Evolutionary conservation across 768 basidiomycete genomes (phyloP), one percentile per base, ranked within the genome.

Genomic region (Psilocybe tampanensis): DNA sequence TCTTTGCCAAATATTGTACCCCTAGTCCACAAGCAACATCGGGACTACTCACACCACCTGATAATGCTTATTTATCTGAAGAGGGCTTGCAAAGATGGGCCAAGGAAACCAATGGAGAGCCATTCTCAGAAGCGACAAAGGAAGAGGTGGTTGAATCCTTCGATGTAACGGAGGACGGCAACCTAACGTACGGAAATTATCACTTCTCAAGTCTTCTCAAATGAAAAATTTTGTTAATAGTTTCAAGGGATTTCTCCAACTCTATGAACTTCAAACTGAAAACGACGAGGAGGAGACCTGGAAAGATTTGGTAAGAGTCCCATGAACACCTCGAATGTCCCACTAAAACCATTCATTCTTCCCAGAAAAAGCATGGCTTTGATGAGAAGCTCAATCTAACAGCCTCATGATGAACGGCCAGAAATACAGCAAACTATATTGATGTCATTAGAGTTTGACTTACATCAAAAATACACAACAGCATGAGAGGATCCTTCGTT

Each of bases 231-330:
- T 45, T 17, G 33, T 47, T 47, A 13, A 49, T 49, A 92, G 90
- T 17, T 84, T 90, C 67, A 86, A 87, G 67, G 90, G 91, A 1
- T 92, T 94, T 66, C 66, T 91, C 67, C 89, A 92, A 67, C 83
- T 93, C 53, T 93, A 92, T 65, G 88, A 90, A 64, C 72, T 92
- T n/a, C 92, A 94, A 68, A 91, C 89, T 1, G 88, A 90, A 63
- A 89, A 85, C 59, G 91, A 92, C 60, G 89, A 91, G 62, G 86
- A 86, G 68, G 89, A 94, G 72, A 94, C 91, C 8, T 93, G 89
- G 90, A 78, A 81, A 70, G 91, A 92, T 75, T 72, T 92, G 60
- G 89, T 90, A 64, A 63, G 85, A 68, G 56, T 47, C 52, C 21
- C 52, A 15, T 26, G 18, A 36, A 8, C 3, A 26, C 21, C 17